Conservation (phyloP, 129 eudicot species). For the Artemisia annua region DNA sequence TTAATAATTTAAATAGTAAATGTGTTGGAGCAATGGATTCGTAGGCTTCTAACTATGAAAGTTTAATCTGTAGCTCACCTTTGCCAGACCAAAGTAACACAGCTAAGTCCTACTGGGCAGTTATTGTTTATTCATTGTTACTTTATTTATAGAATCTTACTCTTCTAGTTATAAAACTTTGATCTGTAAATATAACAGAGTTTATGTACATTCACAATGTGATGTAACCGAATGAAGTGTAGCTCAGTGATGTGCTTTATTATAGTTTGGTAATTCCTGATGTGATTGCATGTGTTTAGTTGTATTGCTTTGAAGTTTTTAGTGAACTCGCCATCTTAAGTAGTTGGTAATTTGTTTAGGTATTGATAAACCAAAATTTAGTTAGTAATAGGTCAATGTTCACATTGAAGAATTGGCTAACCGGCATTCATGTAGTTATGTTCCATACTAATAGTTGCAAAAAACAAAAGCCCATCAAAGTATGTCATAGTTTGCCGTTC, state of each 20-base stretch:
- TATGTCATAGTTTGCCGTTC: background rate
- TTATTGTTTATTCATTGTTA: too few species aligned
- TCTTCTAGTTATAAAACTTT: background rate
- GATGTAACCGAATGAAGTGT: too few species aligned
- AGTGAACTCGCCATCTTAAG: background rate
- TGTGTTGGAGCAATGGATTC: background rate
- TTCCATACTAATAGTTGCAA: background rate
- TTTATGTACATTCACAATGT: too few species aligned
- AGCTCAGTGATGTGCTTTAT: too few species aligned
- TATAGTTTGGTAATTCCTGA: too few species aligned
- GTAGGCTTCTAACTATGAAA: too few species aligned
- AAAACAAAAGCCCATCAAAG: background rate
- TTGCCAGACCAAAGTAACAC: too few species aligned
- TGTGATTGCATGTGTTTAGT: too few species aligned
- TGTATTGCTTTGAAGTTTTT: background rate
- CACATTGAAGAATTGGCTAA: background rate
- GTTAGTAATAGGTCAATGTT: conserved; percentile 18
- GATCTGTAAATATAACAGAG: too few species aligned
- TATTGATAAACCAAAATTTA: conserved; percentile 5
- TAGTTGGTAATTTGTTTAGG: background rate
- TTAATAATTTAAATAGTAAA: background rate
- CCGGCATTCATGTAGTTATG: background rate
- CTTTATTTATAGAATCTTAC: background rate
- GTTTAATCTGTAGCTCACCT: too few species aligned
- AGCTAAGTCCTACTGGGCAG: too few species aligned